Percentiles rank a stretch among this genome's conserved stretches.
Evolutionary conservation across 2,329 filamentous ascomycete species (phyloP).

Genomic region (Pyrenophora tritici-repentis): DNA sequence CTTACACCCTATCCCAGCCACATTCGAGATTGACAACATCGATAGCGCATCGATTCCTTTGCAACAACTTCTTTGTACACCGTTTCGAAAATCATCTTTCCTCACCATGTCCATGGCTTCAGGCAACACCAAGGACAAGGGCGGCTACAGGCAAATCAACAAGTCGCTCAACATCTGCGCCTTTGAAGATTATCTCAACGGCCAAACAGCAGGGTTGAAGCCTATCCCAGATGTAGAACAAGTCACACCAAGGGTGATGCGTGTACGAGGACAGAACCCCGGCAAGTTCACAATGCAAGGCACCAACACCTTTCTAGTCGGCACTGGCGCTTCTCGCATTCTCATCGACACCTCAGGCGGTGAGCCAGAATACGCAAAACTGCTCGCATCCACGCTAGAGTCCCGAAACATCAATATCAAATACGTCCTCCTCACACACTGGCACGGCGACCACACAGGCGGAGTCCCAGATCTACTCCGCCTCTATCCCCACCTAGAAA

Average conservation of each 20-base stretch:
- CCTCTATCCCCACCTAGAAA: conserved; percentile 33
- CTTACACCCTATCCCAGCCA: conserved; percentile 81
- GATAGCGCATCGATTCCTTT: too few relatives aligned
- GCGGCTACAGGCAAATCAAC: conserved; percentile 55
- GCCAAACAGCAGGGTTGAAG: conserved; percentile 47
- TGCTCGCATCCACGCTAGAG: conserved; percentile 43
- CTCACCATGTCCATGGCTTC: too few relatives aligned
- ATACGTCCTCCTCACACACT: conserved; percentile 52
- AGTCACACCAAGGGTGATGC: conserved; percentile 50
- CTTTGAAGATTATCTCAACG: conserved; percentile 56
- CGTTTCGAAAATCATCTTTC: too few relatives aligned
- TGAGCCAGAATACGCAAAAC: conserved; percentile 39
- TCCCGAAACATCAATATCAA: conserved; percentile 23
- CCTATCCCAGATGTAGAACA: conserved; percentile 49
- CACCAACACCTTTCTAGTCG: conserved; percentile 6
- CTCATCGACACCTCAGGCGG: conserved; percentile 73
- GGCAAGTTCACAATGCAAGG: conserved; percentile 45
- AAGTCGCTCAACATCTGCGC: conserved; percentile 54
- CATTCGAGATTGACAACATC: too few relatives aligned
- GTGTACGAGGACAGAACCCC: conserved; percentile 53
- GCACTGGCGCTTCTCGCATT: conserved; percentile 55
- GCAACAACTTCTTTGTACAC: too few relatives aligned
- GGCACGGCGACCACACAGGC: conserved; percentile 53
- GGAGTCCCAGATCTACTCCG: conserved; percentile 49
- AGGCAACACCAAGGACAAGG: conserved; percentile 22